phyloP scores from a whole-genome alignment of 495 filamentous ascomycete species.

The Parachaetomium inaequale region DNA sequence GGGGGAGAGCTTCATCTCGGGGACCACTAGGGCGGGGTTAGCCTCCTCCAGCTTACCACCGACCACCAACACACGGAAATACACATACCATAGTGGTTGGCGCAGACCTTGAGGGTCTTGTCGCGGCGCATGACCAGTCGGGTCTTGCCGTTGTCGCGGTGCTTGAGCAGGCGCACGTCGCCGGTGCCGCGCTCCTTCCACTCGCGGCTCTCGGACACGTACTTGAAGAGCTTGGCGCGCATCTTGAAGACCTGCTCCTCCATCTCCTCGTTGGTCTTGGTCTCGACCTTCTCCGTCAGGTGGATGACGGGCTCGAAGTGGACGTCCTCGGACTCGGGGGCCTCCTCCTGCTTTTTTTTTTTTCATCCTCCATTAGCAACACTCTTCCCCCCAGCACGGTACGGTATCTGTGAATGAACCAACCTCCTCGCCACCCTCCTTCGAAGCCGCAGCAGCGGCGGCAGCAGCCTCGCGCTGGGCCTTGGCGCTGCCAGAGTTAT shows the following conservation, averaged over 20 bases:
- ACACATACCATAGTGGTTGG: slow-evolving; percentile 95
- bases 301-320: slow-evolving; percentile 96
- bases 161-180: slow-evolving; percentile 93
- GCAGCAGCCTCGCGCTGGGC: slow-evolving; percentile 66
- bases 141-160: slow-evolving; percentile 97
- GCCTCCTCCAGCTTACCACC: neutral
- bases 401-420: slow-evolving; percentile 12
- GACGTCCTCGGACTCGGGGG: slow-evolving; percentile 81
- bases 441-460: slow-evolving; percentile 41
- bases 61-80: neutral
- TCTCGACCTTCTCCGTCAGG: slow-evolving; percentile 92
- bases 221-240: slow-evolving; percentile 99
- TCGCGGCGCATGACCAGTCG: slow-evolving; percentile 97
- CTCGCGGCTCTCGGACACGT: slow-evolving; percentile 81
- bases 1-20: slow-evolving; percentile 97
- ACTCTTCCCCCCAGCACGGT: neutral
- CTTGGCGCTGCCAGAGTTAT: slow-evolving; percentile 84
- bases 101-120: slow-evolving; percentile 99
- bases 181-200: slow-evolving; percentile 99
- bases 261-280: slow-evolving; percentile 96
- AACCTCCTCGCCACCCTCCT: slow-evolving; percentile 42
- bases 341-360: slow-evolving; percentile 48
- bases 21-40: slow-evolving; percentile 64
- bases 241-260: slow-evolving; percentile 97
- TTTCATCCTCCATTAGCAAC: neutral